Base-by-base conservation (phyloP, 2,329 filamentous ascomycete species). In the Aspergillus aculeatus region DNA sequence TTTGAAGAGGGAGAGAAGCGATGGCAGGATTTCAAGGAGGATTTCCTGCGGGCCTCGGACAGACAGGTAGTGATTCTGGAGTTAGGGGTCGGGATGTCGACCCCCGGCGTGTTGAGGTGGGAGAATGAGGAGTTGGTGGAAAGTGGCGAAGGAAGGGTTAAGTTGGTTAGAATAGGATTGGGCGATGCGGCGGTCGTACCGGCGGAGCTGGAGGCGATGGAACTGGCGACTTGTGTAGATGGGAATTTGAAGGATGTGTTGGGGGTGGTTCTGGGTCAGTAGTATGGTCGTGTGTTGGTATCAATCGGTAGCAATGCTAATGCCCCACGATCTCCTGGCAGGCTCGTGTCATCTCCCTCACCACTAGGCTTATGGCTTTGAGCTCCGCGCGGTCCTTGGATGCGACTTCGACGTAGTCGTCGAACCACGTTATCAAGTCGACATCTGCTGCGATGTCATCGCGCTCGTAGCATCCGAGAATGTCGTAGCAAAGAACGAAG, bases 81-180 rank as follows among this genome's bases (percentile, higher is more conserved):
- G 51, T 47, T 69, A 5, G 67, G 66, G 0, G 66, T 66, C 19
- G 67, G 66, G 2, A 24, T 68, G 48, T 68, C 68, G 12, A 69
- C 67, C 1, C 66, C 67, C 1, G 61, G 51, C 21, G 66, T 69
- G 19, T 16, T 69, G 53, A 57, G 66, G 21, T 68, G 64, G 65
- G 61, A 63, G 21, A 66, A 68, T 54, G 67, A 69, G 35, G 62
- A 66, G 21, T 32, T 66, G 32, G 62, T 69, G 0, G 57, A 60
- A 5, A 44, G 57, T 10, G 53, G 59, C 4, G 51, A 38, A 47
- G 32, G 60, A 24, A 26, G 48, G 2, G 54, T 63, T 9, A 54
- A 61, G 10, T 44, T 69, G 48, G 61, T 69, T 51, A 52, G 67
- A 2, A 62, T 62, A 26, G 65, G 65, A 0, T 32, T 66, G 12